Evolutionary conservation across 169 alveolate species (phyloP).

Genomic region (Plasmodium adleri): DNA sequence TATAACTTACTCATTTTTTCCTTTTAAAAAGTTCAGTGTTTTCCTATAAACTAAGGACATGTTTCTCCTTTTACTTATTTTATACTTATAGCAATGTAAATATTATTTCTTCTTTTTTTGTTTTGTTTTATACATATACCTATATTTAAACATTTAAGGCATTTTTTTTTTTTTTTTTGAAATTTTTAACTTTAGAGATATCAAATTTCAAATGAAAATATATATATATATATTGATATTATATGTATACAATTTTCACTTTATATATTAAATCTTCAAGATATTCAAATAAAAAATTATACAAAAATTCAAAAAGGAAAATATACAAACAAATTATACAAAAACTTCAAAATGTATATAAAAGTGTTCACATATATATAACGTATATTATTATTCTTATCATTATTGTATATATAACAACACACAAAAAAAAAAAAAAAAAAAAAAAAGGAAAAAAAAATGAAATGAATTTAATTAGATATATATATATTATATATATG

Average conservation of each 20-base stretch:
- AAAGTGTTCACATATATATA: too few relatives aligned
- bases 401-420: too few relatives aligned
- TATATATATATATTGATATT: neutral
- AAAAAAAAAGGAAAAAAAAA: too few relatives aligned
- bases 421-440: too few relatives aligned
- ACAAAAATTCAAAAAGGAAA: neutral
- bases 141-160: conserved; percentile 11
- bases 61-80: conserved; percentile 17
- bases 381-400: too few relatives aligned
- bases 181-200: too few relatives aligned
- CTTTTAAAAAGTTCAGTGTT: conserved; percentile 34
- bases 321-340: conserved; percentile 2
- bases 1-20: conserved; percentile 42
- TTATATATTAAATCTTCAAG: conserved; percentile 16
- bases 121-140: conserved; percentile 5
- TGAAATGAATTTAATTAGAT: too few relatives aligned
- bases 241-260: neutral
- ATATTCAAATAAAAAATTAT: neutral
- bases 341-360: neutral
- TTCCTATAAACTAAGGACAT: conserved; percentile 45
- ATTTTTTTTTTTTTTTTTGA: conserved; percentile 24
- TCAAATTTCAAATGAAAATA: too few relatives aligned
- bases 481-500: too few relatives aligned
- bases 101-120: conserved; percentile 17
- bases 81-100: conserved; percentile 2